phyloP scores from a whole-genome alignment of 495 filamentous ascomycete species.

The Neurospora sp. region DNA sequence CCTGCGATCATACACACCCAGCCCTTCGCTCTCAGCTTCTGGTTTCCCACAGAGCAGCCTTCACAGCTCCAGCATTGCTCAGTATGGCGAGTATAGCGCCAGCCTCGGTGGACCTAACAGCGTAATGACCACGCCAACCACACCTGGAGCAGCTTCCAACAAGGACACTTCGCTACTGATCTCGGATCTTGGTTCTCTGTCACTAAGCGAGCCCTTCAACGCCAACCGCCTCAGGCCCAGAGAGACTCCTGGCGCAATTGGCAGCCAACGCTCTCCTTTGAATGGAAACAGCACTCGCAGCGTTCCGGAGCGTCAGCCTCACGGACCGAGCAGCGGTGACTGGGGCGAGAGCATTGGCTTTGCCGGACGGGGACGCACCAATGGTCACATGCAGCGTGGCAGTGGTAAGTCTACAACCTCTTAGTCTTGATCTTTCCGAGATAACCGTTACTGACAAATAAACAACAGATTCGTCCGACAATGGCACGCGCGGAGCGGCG shows the following conservation, averaged over 20 bases:
- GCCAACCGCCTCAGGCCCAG: constrained; percentile 33
- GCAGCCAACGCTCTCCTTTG: constrained; percentile 70
- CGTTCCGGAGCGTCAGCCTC: constrained; percentile 71
- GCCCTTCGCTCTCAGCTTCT: constrained; percentile 74
- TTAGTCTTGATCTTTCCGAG: not conserved
- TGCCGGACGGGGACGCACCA: constrained; percentile 51
- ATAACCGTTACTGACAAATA: not conserved
- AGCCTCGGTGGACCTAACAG: constrained; percentile 27
- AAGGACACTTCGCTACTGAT: constrained; percentile 48
- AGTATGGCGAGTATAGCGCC: constrained; percentile 36
- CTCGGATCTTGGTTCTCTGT: constrained; percentile 46
- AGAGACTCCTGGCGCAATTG: constrained; percentile 61
- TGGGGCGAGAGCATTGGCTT: constrained; percentile 63
- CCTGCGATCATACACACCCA: constrained; percentile 87
- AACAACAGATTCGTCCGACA: constrained; percentile 25
- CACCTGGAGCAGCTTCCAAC: constrained; percentile 49
- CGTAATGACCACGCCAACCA: constrained; percentile 25
- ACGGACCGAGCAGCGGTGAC: constrained; percentile 63
- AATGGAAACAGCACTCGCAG: constrained; percentile 54
- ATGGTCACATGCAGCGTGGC: constrained; percentile 70
- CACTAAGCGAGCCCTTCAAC: constrained; percentile 56
- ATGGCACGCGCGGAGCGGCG: constrained; percentile 14
- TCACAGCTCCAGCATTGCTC: constrained; percentile 53
- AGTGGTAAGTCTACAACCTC: constrained; percentile 46
- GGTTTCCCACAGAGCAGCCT: constrained; percentile 26